phyloP scores from a whole-genome alignment of 345 rosid genomes.

The Eucalyptus shirleyi region DNA sequence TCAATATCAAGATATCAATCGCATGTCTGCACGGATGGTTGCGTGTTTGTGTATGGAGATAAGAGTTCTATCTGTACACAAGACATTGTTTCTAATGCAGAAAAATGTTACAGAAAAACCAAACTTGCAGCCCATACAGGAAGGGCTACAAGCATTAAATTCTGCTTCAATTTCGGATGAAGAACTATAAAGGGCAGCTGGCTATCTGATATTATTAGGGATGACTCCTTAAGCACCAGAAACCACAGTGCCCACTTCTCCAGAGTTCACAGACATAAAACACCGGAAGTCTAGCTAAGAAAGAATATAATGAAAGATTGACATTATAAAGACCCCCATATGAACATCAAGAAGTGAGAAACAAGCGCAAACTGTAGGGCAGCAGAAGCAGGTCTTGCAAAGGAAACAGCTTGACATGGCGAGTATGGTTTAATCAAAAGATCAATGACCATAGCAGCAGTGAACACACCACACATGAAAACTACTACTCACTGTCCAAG shows the following conservation, averaged over 20 bases:
- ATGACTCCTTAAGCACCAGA: constrained; percentile 7
- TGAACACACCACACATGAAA: neutral
- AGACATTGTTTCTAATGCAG: neutral
- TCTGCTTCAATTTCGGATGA: neutral
- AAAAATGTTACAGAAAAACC: neutral
- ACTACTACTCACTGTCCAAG: neutral
- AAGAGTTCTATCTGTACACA: neutral
- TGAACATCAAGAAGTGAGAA: neutral
- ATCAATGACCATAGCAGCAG: neutral
- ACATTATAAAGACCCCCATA: neutral
- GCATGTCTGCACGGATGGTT: neutral
- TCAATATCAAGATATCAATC: neutral
- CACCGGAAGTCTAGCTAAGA: neutral
- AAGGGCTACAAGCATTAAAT: neutral
- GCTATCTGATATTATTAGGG: constrained; percentile 4
- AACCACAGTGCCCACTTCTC: constrained; percentile 20
- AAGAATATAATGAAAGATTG: neutral
- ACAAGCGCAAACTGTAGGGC: neutral
- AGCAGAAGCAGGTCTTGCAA: neutral
- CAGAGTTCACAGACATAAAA: neutral
- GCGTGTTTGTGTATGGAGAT: neutral
- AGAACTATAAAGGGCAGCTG: constrained; percentile 1
- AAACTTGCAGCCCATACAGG: neutral
- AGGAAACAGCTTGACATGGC: neutral
- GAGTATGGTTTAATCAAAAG: neutral